Evolutionary conservation across 1,139 yeast genomes (phyloP).

Genomic region (Protomyces pachydermus): DNA sequence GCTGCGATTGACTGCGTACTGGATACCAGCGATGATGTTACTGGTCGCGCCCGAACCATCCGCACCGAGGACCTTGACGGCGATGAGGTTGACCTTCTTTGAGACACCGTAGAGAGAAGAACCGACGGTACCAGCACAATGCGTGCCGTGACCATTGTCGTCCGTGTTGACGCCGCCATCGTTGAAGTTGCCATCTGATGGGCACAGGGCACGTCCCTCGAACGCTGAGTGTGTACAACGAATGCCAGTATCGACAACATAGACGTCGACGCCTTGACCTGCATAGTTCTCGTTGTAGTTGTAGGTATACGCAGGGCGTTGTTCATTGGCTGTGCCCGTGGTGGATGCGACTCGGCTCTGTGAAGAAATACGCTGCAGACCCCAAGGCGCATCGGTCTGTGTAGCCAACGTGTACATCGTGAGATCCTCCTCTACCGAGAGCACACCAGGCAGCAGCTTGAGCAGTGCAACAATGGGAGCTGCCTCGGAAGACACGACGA

Average conservation of each 20-base stretch:
- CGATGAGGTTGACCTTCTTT: conserved; percentile 56
- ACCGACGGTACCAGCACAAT: conserved; percentile 57
- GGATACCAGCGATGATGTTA: conserved; percentile 48
- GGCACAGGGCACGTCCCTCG: conserved; percentile 89
- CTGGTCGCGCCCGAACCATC: conserved; percentile 50
- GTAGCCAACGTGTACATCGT: conserved; percentile 38
- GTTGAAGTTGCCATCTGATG: conserved; percentile 77
- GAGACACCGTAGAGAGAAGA: conserved; percentile 59
- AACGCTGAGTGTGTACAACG: conserved; percentile 74
- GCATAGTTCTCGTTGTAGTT: conserved; percentile 67
- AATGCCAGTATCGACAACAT: conserved; percentile 87
- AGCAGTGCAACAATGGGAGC: background rate
- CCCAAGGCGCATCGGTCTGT: conserved; percentile 91
- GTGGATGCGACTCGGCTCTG: background rate
- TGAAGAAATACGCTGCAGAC: conserved; percentile 89
- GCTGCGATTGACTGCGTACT: conserved; percentile 42
- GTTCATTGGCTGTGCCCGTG: conserved; percentile 34
- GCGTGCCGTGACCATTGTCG: conserved; percentile 85
- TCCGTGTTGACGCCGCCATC: conserved; percentile 72
- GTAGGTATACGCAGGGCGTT: conserved; percentile 77
- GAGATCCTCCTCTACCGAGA: conserved; percentile 64
- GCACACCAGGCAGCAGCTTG: conserved; percentile 41
- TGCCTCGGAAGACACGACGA: background rate
- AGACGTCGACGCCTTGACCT: conserved; percentile 85
- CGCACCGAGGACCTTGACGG: conserved; percentile 51